Evolutionary conservation across 805 yeast species (phyloP), one percentile per base, ranked within the genome.

Genomic region (Candida boleticola): DNA sequence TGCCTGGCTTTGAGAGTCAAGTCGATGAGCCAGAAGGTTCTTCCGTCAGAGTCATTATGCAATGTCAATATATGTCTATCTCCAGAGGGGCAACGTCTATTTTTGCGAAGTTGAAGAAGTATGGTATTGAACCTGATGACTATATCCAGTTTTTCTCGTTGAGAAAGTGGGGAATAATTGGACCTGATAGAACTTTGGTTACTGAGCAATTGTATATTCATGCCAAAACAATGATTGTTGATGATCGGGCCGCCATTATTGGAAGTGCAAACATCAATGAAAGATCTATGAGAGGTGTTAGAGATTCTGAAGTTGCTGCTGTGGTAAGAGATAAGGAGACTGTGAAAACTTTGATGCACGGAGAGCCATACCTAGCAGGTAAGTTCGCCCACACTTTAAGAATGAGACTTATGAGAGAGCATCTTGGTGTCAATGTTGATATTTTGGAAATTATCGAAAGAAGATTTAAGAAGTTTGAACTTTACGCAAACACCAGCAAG

Each of bases 251-350:
- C 36, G 97, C 96, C 3, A 85, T 93, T 34, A 90, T 93, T 55
- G 99, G 99, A 2, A 88, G 97, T 55, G 99, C 99, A 0, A 93
- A 93, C 56, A 88, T 93, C 46, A 93, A 93, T 57, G 99, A 93
- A 61, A 76, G 99, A 54, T 92, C 98, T 0, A 90, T 90, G 89
- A 74, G 93, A 52, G 99, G 99, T 13, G 73, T 74, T 17, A 76
- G 99, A 59, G 99, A 93, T 58, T 89, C 97, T 4, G 99, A 93
- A 56, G 84, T 93, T 31, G 96, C 97, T 3, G 88, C 90, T 1
- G 66, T 92, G 41, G 80, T 93, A 4, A 77, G 97, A 49, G 99
- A 93, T 55, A 80, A 84, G 7, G 87, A 83, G 47, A 75, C 82
- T 48, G 68, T 89, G 4, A 63, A 66, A 36, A 74, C 82, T 13